Base-by-base conservation (phyloP, 805 yeast species). In the Millerozyma miso region DNA sequence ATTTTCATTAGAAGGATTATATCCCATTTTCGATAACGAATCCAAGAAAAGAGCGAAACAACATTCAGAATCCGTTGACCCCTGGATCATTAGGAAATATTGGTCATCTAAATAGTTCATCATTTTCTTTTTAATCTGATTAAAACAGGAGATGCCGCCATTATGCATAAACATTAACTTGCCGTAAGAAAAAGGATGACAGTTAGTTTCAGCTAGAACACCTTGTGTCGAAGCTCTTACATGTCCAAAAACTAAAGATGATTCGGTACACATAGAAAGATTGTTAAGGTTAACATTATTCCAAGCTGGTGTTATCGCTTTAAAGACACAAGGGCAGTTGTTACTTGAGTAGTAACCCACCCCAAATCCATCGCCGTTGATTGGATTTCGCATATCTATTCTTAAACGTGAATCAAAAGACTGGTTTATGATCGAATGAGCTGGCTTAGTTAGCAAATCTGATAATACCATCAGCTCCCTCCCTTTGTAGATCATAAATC, bases 291-390 rank as follows among this genome's bases (percentile, higher is more conserved):
- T 93, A 56, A 86, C 80, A 62, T 93, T 93, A 66, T 93, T 93
- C 99, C 99, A 93, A 0, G 97, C 95, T 0, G 99, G 99, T 0
- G 99, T 93, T 38, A 90, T 93, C 10, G 98, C 98, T 53, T 88
- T 83, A 69, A 87, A 93, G 2, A 89, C 76, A 63, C 98, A 93
- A 19, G 99, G 98, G 1, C 88, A 86, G 35, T 80, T 78, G 34
- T 52, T 54, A 10, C 60, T 48, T 6, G 68, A 55, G 41, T 93
- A 93, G 65, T 93, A 93, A 0, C 98, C 98, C 17, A 93, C 91
- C 1, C 99, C 99, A 62, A 93, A 93, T 0, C 99, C 99, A 63
- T 93, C 99, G 34, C 99, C 99, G 60, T 93, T 93, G 52, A 93
- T 88, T 1, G 99, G 98, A 40, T 96, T 79, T 50, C 95, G 70